phyloP scores from a whole-genome alignment of 129 eudicot genomes.

The Oenanthe sinensis region DNA sequence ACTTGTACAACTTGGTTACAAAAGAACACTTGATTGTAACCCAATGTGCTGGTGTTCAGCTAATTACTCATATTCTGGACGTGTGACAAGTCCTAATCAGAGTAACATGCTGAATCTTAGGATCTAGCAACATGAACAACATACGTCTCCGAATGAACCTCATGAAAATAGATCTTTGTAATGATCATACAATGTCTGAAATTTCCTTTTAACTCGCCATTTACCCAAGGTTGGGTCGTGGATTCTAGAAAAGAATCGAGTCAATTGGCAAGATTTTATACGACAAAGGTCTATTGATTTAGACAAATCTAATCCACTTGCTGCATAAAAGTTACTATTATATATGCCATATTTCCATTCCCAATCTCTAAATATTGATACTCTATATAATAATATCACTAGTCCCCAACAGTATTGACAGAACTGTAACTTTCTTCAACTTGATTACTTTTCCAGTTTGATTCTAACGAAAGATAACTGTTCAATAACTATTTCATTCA shows the following conservation, averaged over 20 bases:
- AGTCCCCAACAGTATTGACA: neutral
- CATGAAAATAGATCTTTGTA: neutral
- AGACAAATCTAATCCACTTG: constrained; percentile 10
- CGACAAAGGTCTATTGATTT: constrained; percentile 1
- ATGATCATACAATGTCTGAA: neutral
- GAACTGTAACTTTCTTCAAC: neutral
- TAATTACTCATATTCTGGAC: neutral
- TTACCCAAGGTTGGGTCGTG: neutral
- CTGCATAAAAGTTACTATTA: neutral
- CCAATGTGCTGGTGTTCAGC: constrained; percentile 10
- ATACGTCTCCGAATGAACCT: neutral
- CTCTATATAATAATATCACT: constrained; percentile 3
- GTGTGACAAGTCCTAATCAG: neutral
- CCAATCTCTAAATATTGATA: constrained; percentile 8
- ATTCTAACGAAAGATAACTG: neutral
- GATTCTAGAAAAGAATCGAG: constrained; percentile 12
- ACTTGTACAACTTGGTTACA: constrained; percentile 30
- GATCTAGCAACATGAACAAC: constrained; percentile 4
- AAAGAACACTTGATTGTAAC: constrained; percentile 14
- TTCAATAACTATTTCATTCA: neutral
- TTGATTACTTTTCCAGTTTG: neutral
- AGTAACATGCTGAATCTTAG: constrained; percentile 6
- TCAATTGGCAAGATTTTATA: constrained; percentile 11
- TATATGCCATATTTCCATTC: neutral
- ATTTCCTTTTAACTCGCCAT: neutral